phyloP scores from a whole-genome alignment of 2,329 filamentous ascomycete genomes.

The Calonectria ilicicola region DNA sequence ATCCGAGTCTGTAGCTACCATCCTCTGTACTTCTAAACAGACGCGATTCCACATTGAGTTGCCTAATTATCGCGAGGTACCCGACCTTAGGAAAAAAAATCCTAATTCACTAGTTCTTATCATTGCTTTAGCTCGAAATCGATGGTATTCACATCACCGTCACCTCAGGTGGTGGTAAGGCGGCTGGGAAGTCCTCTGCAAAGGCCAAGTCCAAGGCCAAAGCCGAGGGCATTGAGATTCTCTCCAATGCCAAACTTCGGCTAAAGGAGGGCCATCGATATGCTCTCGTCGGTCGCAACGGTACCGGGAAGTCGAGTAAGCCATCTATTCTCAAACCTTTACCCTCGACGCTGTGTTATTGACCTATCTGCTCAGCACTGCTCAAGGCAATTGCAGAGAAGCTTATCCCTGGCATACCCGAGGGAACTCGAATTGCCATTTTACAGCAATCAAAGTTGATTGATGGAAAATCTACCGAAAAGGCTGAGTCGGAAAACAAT shows the following conservation, averaged over 20 bases:
- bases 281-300: constrained; percentile 83
- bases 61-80: constrained; percentile 68
- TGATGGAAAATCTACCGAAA: constrained; percentile 47
- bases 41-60: constrained; percentile 73
- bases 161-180: constrained; percentile 54
- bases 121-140: constrained; percentile 68
- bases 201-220: constrained; percentile 64
- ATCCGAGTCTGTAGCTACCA: constrained; percentile 63
- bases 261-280: constrained; percentile 81
- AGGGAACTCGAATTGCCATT: constrained; percentile 73
- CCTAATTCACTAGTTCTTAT: neutral
- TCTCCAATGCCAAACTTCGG: constrained; percentile 76
- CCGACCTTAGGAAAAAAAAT: neutral
- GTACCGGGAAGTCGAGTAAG: constrained; percentile 83
- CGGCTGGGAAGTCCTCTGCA: constrained; percentile 52
- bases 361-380: constrained; percentile 63
- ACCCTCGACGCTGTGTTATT: neutral
- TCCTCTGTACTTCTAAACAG: constrained; percentile 75
- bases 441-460: constrained; percentile 72
- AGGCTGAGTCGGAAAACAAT: constrained; percentile 12
- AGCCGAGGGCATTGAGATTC: constrained; percentile 71
- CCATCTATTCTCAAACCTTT: neutral
- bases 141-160: constrained; percentile 80
- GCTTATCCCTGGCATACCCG: constrained; percentile 80
- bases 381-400: constrained; percentile 82